These are phyloP conservation scores for Cladosporium sp. DNA, from an alignment of 2,329 filamentous ascomycete species.

Conservation along the genomic window DNA sequence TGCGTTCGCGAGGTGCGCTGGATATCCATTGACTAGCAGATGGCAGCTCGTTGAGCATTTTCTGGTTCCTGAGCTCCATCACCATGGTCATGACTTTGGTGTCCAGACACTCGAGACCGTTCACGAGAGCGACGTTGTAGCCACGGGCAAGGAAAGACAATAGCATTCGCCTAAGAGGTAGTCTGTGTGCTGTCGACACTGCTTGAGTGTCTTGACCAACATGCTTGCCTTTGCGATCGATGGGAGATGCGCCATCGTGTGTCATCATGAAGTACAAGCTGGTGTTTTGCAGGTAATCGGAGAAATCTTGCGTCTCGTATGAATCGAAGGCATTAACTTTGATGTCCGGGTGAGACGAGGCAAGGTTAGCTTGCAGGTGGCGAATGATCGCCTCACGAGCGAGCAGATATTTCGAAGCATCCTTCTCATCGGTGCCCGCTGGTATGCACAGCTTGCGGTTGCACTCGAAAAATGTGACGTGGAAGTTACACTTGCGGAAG, in stretches of 20 bases:
- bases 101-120: conserved; percentile 59
- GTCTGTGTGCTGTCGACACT: conserved; percentile 16
- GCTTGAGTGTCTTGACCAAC: conserved; percentile 14
- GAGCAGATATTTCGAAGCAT: conserved; percentile 54
- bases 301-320: conserved; percentile 48
- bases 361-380: conserved; percentile 53
- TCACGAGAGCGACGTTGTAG: conserved; percentile 60
- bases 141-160: conserved; percentile 52
- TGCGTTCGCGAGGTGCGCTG: not conserved
- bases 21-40: not conserved
- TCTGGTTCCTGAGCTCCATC: conserved; percentile 29
- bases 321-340: conserved; percentile 47
- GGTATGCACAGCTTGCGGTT: conserved; percentile 56
- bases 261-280: conserved; percentile 65
- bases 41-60: conserved; percentile 1
- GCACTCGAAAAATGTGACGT: conserved; percentile 64
- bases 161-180: conserved; percentile 46
- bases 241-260: conserved; percentile 54
- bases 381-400: conserved; percentile 60
- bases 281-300: conserved; percentile 50
- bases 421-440: conserved; percentile 27
- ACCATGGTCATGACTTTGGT: conserved; percentile 57
- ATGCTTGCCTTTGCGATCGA: conserved; percentile 20
- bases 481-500: conserved; percentile 64
- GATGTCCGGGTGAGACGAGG: conserved; percentile 36